Base-by-base conservation (phyloP, 2,329 filamentous ascomycete species). In the Eutypella sp. region DNA sequence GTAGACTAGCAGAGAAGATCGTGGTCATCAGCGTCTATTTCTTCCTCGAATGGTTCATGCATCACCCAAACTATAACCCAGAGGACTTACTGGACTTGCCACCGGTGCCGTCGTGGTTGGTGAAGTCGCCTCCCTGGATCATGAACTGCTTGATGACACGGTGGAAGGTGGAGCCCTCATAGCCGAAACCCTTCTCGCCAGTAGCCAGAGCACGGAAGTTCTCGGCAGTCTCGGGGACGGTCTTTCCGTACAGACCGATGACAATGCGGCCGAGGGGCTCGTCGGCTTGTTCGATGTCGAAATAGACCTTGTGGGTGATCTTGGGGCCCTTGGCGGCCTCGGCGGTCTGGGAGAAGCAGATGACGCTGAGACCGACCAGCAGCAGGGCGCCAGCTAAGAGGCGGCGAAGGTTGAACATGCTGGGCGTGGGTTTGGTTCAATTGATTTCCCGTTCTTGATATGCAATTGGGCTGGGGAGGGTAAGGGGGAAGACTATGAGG, bases 271-370 rank as follows among this genome's bases (percentile, higher is more conserved):
- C 89, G 36, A 92, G 64, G 40, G 77, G 66, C 69, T 89, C 75
- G 53, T 88, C 88, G 61, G 85, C 89, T 62, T 89, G 83, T 60
- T 77, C 71, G 56, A 95, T 84, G 69, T 93, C 88, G 68, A 95
- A 92, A 78, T 82, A 93, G 70, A 93, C 89, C 82, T 95, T 96
- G 78, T 88, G 78, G 61, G 91, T 96, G 75, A 96, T 92, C 82
- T 93, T 95, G 53, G 89, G 92, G 40, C 93, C 92, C 75, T 92
- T 89, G 56, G 75, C 75, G 45, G 87, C 87, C 58, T 87, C 82
- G 49, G 80, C 82, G 27, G 81, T 79, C 69, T 89, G 84, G 57
- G 85, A 78, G 65, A 95, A 82, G 73, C 89, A 81, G 57, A 90
- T 72, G 65, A 92, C 75, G 57, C 79, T 77, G 59, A 91, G 75